Evolutionary conservation across 768 basidiomycete genomes (phyloP), one percentile per base, ranked within the genome.

Genomic region (Inosperma sp.): DNA sequence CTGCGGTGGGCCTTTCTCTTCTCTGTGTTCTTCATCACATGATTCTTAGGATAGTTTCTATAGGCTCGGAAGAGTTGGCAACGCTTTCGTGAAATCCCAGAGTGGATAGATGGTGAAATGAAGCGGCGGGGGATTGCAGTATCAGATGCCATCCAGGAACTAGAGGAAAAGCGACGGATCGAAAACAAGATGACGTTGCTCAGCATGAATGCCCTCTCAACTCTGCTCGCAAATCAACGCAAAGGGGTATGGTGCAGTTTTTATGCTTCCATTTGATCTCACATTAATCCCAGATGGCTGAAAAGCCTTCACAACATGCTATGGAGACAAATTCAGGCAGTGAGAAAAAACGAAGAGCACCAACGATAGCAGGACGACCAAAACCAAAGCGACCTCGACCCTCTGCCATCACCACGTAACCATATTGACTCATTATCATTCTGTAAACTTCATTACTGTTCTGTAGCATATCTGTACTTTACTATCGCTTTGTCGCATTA

Each of bases 1-100:
- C 64, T 70, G 84, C 13, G 80, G 88, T 66, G 58, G 67, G 12
- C 61, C 64, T 51, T 69, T 71, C 14, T 7, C 13, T 26, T 14
- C 35, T 30, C 16, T 14, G 6, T 25, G 17, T 23, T 22, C 12
- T 30, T 41, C 8, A 4, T 16, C 14, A 30, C 13, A 13, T 65
- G 62, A 26, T 71, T 70, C 19, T 64, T 76, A 52, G 66, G 64
- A 13, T 4, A 19, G 31, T 49, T 9, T 13, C 14, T 21, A 7
- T 33, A 63, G 60, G 51, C 45, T 12, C 39, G 52, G 3, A 62
- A 62, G 36, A 36, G 47, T 7, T 64, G 63, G 61, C 55, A 61
- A 47, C 56, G 56, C 2, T 62, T 62, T 49, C 56, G 51, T 27
- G 59, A 62, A 43, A 55, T 64, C 30, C 61, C 59, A 13, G 57